Evolutionary conservation across 2,329 filamentous ascomycete genomes (phyloP).

Genomic region (Hypoxylon sp.): DNA sequence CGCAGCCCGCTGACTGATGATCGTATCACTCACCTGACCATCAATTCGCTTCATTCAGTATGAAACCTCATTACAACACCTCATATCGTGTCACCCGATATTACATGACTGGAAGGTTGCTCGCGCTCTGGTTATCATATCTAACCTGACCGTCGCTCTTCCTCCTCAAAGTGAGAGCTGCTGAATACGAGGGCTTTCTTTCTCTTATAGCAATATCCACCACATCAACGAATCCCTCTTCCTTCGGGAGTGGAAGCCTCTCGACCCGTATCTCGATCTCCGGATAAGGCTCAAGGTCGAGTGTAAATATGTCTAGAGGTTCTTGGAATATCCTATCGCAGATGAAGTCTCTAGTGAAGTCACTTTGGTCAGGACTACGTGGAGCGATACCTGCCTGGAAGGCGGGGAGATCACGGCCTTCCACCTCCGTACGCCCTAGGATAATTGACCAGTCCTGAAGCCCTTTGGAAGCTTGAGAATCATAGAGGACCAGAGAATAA

Average conservation of each 20-base stretch:
- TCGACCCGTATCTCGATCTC: conserved; percentile 2
- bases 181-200: neutral
- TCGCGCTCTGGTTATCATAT: neutral
- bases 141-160: neutral
- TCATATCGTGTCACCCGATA: neutral
- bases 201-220: conserved; percentile 2
- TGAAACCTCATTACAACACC: neutral
- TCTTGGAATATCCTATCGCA: neutral
- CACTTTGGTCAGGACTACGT: neutral
- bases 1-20: neutral
- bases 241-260: neutral
- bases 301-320: neutral
- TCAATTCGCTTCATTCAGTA: neutral
- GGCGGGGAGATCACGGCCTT: neutral
- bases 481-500: neutral
- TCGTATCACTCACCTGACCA: no score
- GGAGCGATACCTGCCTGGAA: conserved; percentile 4
- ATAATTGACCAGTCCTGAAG: conserved; percentile 5
- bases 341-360: neutral
- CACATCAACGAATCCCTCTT: neutral
- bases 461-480: neutral
- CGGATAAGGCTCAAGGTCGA: neutral
- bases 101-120: neutral
- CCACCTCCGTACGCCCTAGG: neutral
- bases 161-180: neutral